Conservation (phyloP, 805 yeast genomes). For the Zygosaccharomyces rouxii region DNA sequence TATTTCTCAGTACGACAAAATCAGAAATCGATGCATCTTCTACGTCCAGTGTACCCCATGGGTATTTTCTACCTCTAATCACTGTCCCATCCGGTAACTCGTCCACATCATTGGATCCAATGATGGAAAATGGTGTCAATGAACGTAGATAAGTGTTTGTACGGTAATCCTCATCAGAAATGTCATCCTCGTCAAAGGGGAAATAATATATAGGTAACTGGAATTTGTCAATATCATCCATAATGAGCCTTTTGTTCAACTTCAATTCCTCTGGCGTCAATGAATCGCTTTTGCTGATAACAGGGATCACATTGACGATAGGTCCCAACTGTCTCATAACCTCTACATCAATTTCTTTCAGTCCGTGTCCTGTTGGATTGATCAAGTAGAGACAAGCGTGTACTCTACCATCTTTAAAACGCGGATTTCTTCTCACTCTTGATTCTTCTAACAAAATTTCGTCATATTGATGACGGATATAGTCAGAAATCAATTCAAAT, state of each 20-base stretch:
- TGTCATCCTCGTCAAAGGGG: slow-evolving; percentile 53
- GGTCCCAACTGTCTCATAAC: slow-evolving; percentile 74
- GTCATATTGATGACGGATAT: slow-evolving; percentile 76
- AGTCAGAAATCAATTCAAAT: slow-evolving; percentile 69
- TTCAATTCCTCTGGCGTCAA: slow-evolving; percentile 73
- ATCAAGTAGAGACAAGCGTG: slow-evolving; percentile 73
- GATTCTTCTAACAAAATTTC: slow-evolving; percentile 77
- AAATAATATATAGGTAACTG: slow-evolving; percentile 70
- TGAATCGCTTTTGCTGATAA: slow-evolving; percentile 82
- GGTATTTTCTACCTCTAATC: slow-evolving; percentile 50
- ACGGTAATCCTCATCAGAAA: slow-evolving; percentile 60
- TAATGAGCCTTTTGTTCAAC: slow-evolving; percentile 66
- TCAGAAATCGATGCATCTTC: slow-evolving; percentile 75
- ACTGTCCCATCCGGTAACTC: slow-evolving; percentile 40
- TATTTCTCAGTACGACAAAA: slow-evolving; percentile 72
- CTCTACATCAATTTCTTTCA: slow-evolving; percentile 71
- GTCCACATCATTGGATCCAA: slow-evolving; percentile 63
- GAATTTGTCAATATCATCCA: slow-evolving; percentile 69
- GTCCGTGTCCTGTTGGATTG: slow-evolving; percentile 80
- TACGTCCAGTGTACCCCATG: slow-evolving; percentile 57
- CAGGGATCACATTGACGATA: slow-evolving; percentile 80
- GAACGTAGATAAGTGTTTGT: slow-evolving; percentile 62
- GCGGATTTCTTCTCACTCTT: slow-evolving; percentile 76
- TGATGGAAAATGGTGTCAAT: slow-evolving; percentile 61
- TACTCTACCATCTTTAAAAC: slow-evolving; percentile 79